Evolutionary conservation across 306 rosid genomes (phyloP), one percentile per base, ranked within the genome.

Genomic region (Trifolium repens): DNA sequence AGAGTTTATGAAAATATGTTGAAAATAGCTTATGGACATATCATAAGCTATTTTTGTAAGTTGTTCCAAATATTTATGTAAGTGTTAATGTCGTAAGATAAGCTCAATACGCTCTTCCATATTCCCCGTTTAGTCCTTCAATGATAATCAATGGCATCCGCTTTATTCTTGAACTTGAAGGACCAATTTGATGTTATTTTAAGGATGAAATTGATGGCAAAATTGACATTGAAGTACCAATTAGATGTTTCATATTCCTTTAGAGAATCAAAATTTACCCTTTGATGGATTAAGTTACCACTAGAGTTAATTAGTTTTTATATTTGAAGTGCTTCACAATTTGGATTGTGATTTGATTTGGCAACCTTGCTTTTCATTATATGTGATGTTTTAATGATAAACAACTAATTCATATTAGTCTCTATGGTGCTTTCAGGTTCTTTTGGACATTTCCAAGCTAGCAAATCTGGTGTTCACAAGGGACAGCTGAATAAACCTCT

Each of bases 381-480:
- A 65, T 37, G 42, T 57, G 67, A 40, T 57, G 71, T 40, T 66
- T 57, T 75, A 63, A 50, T 43, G 73, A 16, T 53, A 40, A 59
- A 57, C 40, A 75, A 50, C 43, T 46, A 71, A 27, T 35, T 75
- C 57, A 62, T 64, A 4, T 32, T 62, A 35, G 67, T 47, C n/a
- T 67, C 50, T 65, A 7, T 85, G 84, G 68, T 79, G 79, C 73
- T 80, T 49, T 76, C 86, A 94, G 98, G 97, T 74, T 94, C 98
- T 73, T 94, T 91, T 85, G 98, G 98, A 46, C 94, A 94, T 84
- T 94, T 94, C 80, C 98, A 94, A 82, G 96, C 96, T 68, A 90
- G 97, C 88, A 83, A 90, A 88, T 94, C 98, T 24, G 90, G 96
- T 66, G 98, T 94, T 62, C 97, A 91, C 81, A 94, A 86, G 85